Conservation (phyloP, 306 rosid genomes). For the Heteromeles arbutifolia region DNA sequence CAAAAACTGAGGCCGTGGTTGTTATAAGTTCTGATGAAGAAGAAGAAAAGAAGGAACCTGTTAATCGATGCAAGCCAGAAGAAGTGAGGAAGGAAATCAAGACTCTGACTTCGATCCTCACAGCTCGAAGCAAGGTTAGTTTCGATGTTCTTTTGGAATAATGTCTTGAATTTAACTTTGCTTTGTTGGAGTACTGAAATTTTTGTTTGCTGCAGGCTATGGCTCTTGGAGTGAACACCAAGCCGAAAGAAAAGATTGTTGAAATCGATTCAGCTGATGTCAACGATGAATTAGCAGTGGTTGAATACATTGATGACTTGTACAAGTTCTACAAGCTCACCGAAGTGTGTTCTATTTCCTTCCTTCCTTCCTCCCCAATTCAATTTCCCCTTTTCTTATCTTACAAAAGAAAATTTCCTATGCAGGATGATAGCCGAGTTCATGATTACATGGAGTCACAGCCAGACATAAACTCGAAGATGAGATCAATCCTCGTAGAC, state of each 20-base stretch:
- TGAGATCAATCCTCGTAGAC: constrained; percentile 78
- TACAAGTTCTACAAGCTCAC: constrained; percentile 51
- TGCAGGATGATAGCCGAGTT: constrained; percentile 44
- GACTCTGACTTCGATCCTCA: constrained; percentile 55
- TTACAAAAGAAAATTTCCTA: background rate
- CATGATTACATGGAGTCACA: constrained; percentile 58
- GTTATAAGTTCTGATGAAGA: constrained; percentile 44
- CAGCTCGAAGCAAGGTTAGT: constrained; percentile 72
- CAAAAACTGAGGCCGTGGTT: constrained; percentile 14
- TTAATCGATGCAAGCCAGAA: background rate
- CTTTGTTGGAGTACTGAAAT: background rate
- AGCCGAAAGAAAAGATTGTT: constrained; percentile 25
- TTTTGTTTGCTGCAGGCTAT: constrained; percentile 34
- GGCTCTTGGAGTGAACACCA: constrained; percentile 42
- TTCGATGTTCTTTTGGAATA: background rate
- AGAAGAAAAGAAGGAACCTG: constrained; percentile 21
- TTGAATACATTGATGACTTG: constrained; percentile 68
- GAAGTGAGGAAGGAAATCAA: constrained; percentile 33
- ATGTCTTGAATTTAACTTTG: background rate
- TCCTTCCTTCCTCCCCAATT: background rate
- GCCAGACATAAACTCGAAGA: constrained; percentile 59
- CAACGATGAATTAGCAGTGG: constrained; percentile 60
- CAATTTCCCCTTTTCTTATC: constrained; percentile 8
- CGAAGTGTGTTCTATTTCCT: constrained; percentile 30
- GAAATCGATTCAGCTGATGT: constrained; percentile 58